Percentiles rank a stretch among this genome's conserved stretches.
Evolutionary conservation across 164 flowering plant species (phyloP).

Genomic region (Kalanchoe fedtschenkoi): DNA sequence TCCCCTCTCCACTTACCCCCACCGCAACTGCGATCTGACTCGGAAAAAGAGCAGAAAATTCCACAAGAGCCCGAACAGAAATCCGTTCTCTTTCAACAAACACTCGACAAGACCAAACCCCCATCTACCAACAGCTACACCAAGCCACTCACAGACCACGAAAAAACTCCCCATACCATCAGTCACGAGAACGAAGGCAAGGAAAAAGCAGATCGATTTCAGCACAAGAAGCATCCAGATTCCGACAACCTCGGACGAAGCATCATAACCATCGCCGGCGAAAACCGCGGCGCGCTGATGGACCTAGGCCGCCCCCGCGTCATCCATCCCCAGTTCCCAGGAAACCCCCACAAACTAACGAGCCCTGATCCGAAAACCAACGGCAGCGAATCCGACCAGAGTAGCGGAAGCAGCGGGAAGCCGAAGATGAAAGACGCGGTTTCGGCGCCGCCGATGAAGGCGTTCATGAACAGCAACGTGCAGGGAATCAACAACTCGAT

Average conservation of each 20-base stretch:
- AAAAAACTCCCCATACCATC: constrained; percentile 5
- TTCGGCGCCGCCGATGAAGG: constrained; percentile 16
- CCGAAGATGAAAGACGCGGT: constrained; percentile 1
- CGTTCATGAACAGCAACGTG: constrained; percentile 52
- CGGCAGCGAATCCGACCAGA: constrained; percentile 10
- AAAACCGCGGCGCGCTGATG: constrained; percentile 83
- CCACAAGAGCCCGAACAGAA: constrained; percentile 36
- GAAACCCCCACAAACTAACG: constrained; percentile 11
- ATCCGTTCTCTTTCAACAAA: constrained; percentile 30
- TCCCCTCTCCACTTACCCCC: constrained; percentile 46
- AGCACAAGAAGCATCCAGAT: constrained; percentile 17
- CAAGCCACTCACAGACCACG: background rate
- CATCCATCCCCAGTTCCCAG: constrained; percentile 7
- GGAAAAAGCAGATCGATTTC: constrained; percentile 11
- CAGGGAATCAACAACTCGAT: constrained; percentile 54
- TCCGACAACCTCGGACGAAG: constrained; percentile 27
- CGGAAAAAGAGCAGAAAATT: constrained; percentile 15
- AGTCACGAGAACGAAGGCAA: constrained; percentile 3
- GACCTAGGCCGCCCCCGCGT: constrained; percentile 30
- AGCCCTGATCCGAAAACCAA: constrained; percentile 2
- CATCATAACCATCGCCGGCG: constrained; percentile 62
- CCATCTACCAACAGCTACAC: background rate
- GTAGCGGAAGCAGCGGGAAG: constrained; percentile 16
- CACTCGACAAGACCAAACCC: constrained; percentile 14
- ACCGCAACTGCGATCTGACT: constrained; percentile 18